Percentiles rank a stretch among this genome's conserved stretches.
phyloP scores from a whole-genome alignment of 306 rosid species.

The Arachis hypogaea region DNA sequence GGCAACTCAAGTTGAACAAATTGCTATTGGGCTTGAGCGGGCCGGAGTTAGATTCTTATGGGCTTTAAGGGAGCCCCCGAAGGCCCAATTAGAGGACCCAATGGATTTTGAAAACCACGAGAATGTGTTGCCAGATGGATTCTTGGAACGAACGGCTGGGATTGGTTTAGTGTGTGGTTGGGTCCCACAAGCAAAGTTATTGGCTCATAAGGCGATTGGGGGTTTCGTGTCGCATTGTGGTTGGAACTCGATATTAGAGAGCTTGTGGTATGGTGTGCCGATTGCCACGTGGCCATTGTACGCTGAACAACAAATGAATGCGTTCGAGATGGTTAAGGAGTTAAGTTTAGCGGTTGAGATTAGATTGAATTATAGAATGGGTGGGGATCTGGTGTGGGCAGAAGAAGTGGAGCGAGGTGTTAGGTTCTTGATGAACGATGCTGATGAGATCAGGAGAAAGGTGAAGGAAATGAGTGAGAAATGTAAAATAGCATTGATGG shows the following conservation, averaged over 20 bases:
- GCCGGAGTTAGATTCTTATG: slow-evolving; percentile 49
- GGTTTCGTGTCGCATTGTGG: slow-evolving; percentile 74
- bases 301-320: slow-evolving; percentile 63
- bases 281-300: slow-evolving; percentile 72
- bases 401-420: slow-evolving; percentile 48
- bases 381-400: slow-evolving; percentile 45
- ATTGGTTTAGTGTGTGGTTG: slow-evolving; percentile 59
- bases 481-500: slow-evolving; percentile 34
- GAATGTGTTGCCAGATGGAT: slow-evolving; percentile 45
- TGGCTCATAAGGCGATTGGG: slow-evolving; percentile 52
- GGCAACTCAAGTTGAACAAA: slow-evolving; percentile 37
- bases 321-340: slow-evolving; percentile 66
- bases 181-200: slow-evolving; percentile 55
- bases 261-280: slow-evolving; percentile 63
- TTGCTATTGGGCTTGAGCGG: slow-evolving; percentile 49
- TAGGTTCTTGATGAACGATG: slow-evolving; percentile 39
- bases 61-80: slow-evolving; percentile 53
- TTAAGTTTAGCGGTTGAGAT: slow-evolving; percentile 62
- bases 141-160: slow-evolving; percentile 44
- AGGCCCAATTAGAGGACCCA: slow-evolving; percentile 40
- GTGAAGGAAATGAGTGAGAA: slow-evolving; percentile 49
- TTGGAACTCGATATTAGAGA: slow-evolving; percentile 70
- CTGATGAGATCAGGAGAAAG: slow-evolving; percentile 42
- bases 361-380: slow-evolving; percentile 52
- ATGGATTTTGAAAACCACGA: neutral